Percentiles rank a stretch among this genome's conserved stretches.
These are phyloP conservation scores for Acanthamoeba healyi DNA, from an alignment of 208 protist genomes.

Conservation along the genomic window DNA sequence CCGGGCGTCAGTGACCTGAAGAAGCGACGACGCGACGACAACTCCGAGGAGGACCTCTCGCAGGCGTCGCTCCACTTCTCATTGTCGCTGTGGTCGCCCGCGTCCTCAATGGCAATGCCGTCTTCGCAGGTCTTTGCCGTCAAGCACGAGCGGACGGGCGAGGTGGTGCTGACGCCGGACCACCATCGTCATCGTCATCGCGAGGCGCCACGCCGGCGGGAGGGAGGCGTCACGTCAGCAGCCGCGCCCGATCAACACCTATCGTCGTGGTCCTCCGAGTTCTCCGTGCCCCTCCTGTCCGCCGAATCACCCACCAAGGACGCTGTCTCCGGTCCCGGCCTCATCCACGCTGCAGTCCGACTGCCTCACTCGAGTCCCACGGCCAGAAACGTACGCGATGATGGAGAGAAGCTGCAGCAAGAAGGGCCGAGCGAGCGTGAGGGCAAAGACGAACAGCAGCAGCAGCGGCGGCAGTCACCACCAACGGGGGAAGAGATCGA, in stretches of 20 bases:
- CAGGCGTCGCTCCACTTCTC: conserved; percentile 54
- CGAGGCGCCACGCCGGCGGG: too few relatives aligned
- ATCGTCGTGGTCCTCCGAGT: background rate
- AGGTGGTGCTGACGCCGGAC: background rate
- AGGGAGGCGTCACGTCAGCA: background rate
- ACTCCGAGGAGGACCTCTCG: background rate
- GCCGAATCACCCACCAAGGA: conserved; percentile 25
- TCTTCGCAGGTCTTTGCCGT: conserved; percentile 41
- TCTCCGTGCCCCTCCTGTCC: background rate
- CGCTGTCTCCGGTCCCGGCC: background rate
- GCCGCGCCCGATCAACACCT: background rate
- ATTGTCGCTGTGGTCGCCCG: conserved; percentile 37
- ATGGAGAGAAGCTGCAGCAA: too few relatives aligned
- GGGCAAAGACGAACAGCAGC: background rate
- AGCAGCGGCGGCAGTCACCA: background rate
- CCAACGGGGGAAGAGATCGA: background rate
- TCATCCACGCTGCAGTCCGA: too few relatives aligned
- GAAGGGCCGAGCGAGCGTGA: background rate
- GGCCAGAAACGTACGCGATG: too few relatives aligned
- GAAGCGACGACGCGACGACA: background rate
- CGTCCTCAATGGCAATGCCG: background rate
- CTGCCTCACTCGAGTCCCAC: too few relatives aligned
- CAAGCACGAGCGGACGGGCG: background rate
- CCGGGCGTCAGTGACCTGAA: too few relatives aligned
- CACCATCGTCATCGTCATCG: background rate